A percentile compares a stretch with the other conserved stretches of the same genome.
Conservation (phyloP, 192 early-diverging fungal species). For the Podila epicladia region DNA sequence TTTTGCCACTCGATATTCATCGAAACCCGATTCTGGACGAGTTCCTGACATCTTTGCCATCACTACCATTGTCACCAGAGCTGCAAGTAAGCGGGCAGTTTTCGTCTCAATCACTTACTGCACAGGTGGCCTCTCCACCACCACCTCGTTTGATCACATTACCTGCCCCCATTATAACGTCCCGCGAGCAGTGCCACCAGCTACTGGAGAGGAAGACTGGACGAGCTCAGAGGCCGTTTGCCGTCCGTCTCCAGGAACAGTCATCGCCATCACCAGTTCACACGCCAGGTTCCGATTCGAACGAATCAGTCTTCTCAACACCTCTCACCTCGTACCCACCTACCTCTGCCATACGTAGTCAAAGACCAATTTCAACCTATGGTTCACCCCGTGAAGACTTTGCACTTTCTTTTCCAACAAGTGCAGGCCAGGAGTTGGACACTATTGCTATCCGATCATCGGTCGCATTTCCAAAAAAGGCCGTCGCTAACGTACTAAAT, state of each 20-base stretch:
- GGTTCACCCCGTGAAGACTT: not conserved
- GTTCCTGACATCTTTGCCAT: constrained; percentile 14
- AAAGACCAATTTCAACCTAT: constrained; percentile 1
- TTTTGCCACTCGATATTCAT: not conserved
- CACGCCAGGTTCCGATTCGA: not conserved
- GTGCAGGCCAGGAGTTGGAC: not conserved
- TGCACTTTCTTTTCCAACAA: not conserved
- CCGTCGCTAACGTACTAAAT: no score
- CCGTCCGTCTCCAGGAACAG: no score
- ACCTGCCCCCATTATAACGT: constrained; percentile 25
- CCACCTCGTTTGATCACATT: not conserved
- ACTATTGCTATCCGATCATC: no score
- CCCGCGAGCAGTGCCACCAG: constrained; percentile 11
- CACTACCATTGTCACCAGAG: constrained; percentile 12
- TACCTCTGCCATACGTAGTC: not conserved
- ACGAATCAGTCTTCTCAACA: constrained; percentile 2
- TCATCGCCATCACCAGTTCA: not conserved
- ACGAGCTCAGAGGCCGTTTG: no score
- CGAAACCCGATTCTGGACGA: constrained; percentile 23
- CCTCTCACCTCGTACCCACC: not conserved
- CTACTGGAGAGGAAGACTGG: not conserved
- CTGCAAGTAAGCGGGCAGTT: not conserved
- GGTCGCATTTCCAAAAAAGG: not conserved
- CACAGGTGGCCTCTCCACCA: not conserved
- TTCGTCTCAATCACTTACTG: no score